Evolutionary conservation across 164 flowering plant species (phyloP).

Genomic region (Vitis cinerea): DNA sequence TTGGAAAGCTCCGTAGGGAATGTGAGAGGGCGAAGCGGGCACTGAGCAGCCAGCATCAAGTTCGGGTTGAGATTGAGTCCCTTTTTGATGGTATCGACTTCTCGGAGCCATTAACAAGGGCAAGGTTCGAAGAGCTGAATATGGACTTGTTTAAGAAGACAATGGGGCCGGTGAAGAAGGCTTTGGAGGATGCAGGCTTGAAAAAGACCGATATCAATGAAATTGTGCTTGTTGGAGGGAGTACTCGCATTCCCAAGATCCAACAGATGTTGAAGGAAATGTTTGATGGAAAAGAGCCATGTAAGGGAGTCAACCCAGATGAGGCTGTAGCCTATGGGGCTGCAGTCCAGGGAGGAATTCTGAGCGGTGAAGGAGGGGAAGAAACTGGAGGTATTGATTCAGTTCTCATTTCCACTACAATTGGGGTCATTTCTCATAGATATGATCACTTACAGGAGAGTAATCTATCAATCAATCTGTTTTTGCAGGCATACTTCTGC

Average conservation of each 20-base stretch:
- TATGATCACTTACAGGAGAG: no score
- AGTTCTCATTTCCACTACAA: not conserved
- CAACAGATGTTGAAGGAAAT: constrained; percentile 46
- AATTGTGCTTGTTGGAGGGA: constrained; percentile 60
- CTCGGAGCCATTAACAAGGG: constrained; percentile 52
- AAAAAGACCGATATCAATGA: constrained; percentile 41
- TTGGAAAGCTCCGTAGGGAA: constrained; percentile 49
- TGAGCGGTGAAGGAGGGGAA: constrained; percentile 49
- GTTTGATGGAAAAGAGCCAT: constrained; percentile 56
- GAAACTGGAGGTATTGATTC: constrained; percentile 29
- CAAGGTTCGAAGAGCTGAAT: constrained; percentile 51
- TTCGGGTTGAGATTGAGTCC: constrained; percentile 48
- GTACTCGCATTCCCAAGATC: constrained; percentile 55
- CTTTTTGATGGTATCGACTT: constrained; percentile 51
- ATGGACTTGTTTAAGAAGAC: constrained; percentile 52
- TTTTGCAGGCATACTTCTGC: constrained; percentile 40
- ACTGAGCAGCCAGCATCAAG: constrained; percentile 58
- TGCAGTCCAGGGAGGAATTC: constrained; percentile 51
- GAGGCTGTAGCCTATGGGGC: constrained; percentile 66
- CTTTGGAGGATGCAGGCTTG: constrained; percentile 43
- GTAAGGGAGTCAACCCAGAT: constrained; percentile 53
- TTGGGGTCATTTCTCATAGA: no score
- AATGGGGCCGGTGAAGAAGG: constrained; percentile 43
- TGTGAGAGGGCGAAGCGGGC: constrained; percentile 56
- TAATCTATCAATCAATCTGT: not conserved